These are phyloP conservation scores for Lactarius quietus DNA, from an alignment of 768 basidiomycete genomes.

Conservation along the genomic window DNA sequence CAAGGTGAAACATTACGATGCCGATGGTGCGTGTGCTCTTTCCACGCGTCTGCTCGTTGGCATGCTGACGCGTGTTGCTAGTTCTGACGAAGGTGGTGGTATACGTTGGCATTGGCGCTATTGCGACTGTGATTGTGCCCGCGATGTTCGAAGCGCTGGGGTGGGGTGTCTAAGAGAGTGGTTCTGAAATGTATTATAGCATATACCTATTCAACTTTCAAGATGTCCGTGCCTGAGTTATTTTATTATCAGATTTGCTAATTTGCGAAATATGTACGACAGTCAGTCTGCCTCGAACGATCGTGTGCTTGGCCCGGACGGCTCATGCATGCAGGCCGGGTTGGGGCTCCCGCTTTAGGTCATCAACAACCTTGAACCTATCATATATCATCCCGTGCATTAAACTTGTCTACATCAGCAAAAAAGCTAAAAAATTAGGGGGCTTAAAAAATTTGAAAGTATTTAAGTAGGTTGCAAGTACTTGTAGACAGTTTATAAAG, in stretches of 20 bases:
- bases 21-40: conserved; percentile 57
- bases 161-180: conserved; percentile 51
- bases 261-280: neutral
- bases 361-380: no score
- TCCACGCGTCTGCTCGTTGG: conserved; percentile 8
- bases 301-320: no score
- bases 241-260: neutral
- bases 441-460: no score
- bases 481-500: no score
- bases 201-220: neutral
- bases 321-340: no score
- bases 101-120: conserved; percentile 78
- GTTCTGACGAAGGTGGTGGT: conserved; percentile 89
- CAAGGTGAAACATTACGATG: conserved; percentile 75
- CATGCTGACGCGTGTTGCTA: conserved; percentile 31
- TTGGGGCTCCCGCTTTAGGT: no score
- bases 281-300: no score
- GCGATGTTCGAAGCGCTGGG: conserved; percentile 64
- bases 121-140: conserved; percentile 61
- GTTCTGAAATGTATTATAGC: neutral
- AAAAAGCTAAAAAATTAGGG: no score
- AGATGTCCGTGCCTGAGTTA: neutral
- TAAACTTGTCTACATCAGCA: no score
- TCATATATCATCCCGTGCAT: no score
- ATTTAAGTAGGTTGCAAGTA: no score